phyloP scores from a whole-genome alignment of 2,329 filamentous ascomycete species.

The Cadophora gregata region DNA sequence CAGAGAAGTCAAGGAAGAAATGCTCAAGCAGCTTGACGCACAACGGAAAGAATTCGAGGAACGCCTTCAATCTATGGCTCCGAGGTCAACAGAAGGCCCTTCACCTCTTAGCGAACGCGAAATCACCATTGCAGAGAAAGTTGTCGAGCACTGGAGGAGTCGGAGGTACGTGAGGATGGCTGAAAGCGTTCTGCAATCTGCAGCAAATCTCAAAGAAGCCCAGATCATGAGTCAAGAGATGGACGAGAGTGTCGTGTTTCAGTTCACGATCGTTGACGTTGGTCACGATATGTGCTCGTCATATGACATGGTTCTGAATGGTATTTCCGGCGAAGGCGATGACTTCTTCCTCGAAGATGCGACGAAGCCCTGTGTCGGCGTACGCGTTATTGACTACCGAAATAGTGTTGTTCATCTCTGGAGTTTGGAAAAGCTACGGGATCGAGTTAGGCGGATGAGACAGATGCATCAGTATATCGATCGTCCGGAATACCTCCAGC shows the following conservation, averaged over 20 bases:
- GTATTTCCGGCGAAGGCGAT: constrained; percentile 82
- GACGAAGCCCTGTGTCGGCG: constrained; percentile 86
- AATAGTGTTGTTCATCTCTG: constrained; percentile 86
- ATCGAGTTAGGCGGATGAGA: constrained; percentile 88
- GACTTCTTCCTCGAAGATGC: constrained; percentile 81
- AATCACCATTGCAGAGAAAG: constrained; percentile 69
- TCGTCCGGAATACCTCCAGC: constrained; percentile 91
- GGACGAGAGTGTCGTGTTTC: constrained; percentile 90
- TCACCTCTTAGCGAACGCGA: constrained; percentile 69
- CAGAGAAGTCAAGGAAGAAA: constrained; percentile 79
- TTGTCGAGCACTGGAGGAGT: constrained; percentile 77
- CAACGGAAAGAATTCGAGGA: constrained; percentile 87
- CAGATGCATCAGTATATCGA: constrained; percentile 97
- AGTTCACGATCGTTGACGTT: constrained; percentile 89
- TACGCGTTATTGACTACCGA: constrained; percentile 90
- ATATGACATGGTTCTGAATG: constrained; percentile 95
- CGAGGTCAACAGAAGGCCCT: constrained; percentile 51
- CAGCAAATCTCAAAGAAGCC: constrained; percentile 88
- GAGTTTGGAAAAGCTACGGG: constrained; percentile 91
- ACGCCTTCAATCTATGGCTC: constrained; percentile 78
- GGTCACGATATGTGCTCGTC: constrained; percentile 91
- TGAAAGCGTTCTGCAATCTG: constrained; percentile 87
- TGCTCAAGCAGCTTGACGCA: constrained; percentile 82
- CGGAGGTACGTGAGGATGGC: constrained; percentile 93
- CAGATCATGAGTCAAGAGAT: constrained; percentile 98